Evolutionary conservation across 768 basidiomycete species (phyloP), one percentile per base, ranked within the genome.

Genomic region (Hydnomerulius pinastri): DNA sequence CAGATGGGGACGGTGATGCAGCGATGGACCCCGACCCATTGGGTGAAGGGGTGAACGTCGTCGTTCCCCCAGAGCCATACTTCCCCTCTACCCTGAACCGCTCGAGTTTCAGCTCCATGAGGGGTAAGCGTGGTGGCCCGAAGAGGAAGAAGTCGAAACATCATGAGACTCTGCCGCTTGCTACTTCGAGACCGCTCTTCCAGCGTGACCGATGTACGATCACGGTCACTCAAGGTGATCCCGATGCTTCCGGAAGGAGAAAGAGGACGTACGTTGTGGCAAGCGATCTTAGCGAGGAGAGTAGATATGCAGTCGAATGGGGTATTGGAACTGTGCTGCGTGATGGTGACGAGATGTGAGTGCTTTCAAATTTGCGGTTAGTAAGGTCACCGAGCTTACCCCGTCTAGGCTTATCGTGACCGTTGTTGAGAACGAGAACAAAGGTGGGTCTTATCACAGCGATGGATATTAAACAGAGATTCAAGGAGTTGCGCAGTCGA

Each of bases 281-380:
- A 5, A 97, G 93, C 63, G 97, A 99, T 78, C 66, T 98, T 60
- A 92, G 90, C 53, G 92, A 97, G 57, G 96, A 99, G 72, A 87
- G 85, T 68, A 77, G 87, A 28, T 99, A 95, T 68, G 97, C 97
- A 1, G 83, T 98, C 6, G 95, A 98, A 68, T 99, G 96, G 97
- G 92, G 90, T 9, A 95, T 98, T 47, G 96, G 95, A 2, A 98
- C 96, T 0, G 96, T 98, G 2, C 73, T 97, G 53, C 74, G 94
- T 54, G 94, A 98, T 69, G 96, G 96, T 2, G 97, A 99, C 61
- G 90, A 95, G 70, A 74, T 93, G 85, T 82, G 46, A 46, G 75
- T 65, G 17, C 53, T 25, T 15, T 42, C 21, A 4, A 20, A 15
- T 24, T 35, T 33, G 23, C 39, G 32, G 37, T 33, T 25, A 39